A percentile compares a stretch with the other conserved stretches of the same genome.
Evolutionary conservation across 2,329 filamentous ascomycete genomes (phyloP).

Genomic region (Coleophoma eucalyptorum): DNA sequence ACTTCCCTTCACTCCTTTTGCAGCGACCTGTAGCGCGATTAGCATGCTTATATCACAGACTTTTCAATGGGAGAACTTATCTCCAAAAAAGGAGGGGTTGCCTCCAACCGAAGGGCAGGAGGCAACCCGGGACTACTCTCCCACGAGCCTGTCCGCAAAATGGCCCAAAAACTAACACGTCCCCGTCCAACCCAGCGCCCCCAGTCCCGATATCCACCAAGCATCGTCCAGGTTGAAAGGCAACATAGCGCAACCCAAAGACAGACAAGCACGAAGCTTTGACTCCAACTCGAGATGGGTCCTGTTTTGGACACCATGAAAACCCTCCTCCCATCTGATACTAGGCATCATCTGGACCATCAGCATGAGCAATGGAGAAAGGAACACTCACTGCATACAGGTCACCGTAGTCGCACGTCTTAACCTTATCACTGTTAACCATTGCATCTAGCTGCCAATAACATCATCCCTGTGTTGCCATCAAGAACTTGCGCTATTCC

Average conservation of each 20-base stretch:
- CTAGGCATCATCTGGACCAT: constrained; percentile 3
- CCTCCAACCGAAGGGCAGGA: constrained; percentile 11
- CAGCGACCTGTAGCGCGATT: no score
- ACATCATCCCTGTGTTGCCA: constrained; percentile 12
- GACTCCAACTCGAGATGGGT: constrained; percentile 92
- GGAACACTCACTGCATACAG: constrained; percentile 19
- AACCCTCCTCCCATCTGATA: background rate
- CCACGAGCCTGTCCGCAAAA: constrained; percentile 20
- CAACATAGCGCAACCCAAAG: constrained; percentile 16
- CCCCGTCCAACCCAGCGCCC: constrained; percentile 7
- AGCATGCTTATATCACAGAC: no score
- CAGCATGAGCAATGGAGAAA: constrained; percentile 10
- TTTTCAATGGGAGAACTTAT: constrained; percentile 23
- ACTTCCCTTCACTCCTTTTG: no score
- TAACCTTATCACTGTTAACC: constrained; percentile 5
- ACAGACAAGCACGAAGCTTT: constrained; percentile 87
- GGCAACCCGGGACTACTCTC: constrained; percentile 27
- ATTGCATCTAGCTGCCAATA: constrained; percentile 9
- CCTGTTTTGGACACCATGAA: constrained; percentile 41
- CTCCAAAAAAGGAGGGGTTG: constrained; percentile 26
- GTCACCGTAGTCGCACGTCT: constrained; percentile 12
- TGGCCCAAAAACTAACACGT: constrained; percentile 3
- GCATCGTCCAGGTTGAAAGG: constrained; percentile 6
- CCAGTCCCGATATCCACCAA: constrained; percentile 13
- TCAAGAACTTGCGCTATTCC: constrained; percentile 16